phyloP scores from a whole-genome alignment of 441 rosid species.

The Breynia disticha region DNA sequence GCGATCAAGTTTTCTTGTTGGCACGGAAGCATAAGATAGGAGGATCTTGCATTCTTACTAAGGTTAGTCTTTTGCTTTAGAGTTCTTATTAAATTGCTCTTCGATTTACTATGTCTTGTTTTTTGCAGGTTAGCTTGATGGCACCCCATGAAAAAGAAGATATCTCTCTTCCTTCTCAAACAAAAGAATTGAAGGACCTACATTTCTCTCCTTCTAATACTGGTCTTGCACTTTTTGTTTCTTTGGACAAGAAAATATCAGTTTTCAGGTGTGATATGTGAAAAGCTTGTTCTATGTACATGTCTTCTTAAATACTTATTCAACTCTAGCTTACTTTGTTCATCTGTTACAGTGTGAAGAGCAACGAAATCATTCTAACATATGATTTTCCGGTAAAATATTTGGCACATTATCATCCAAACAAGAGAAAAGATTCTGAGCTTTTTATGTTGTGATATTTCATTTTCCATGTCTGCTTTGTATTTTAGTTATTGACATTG shows the following conservation, averaged over 20 bases:
- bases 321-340: slow-evolving; percentile 14
- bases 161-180: slow-evolving; percentile 44
- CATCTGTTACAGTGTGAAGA: slow-evolving; percentile 45
- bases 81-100: slow-evolving; percentile 2
- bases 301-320: slow-evolving; percentile 4
- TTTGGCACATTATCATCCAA: slow-evolving; percentile 3
- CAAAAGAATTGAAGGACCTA: slow-evolving; percentile 65
- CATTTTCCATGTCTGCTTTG: no score
- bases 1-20: slow-evolving; percentile 39
- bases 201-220: slow-evolving; percentile 52
- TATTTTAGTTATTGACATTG: slow-evolving; percentile 3
- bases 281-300: slow-evolving; percentile 3
- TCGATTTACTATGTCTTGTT: no score
- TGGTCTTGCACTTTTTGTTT: slow-evolving; percentile 55
- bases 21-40: slow-evolving; percentile 53
- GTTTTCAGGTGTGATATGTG: slow-evolving; percentile 53
- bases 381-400: slow-evolving; percentile 65
- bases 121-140: slow-evolving; percentile 53
- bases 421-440: slow-evolving; percentile 1
- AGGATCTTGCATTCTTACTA: slow-evolving; percentile 51
- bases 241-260: slow-evolving; percentile 69
- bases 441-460: no score
- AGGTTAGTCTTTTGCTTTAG: slow-evolving; percentile 36
- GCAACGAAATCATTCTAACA: slow-evolving; percentile 53
- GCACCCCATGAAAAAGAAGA: slow-evolving; percentile 62